Percentiles rank a stretch among this genome's conserved stretches.
Evolutionary conservation across 345 rosid species (phyloP).

Genomic region (Gossypium sturtianum): DNA sequence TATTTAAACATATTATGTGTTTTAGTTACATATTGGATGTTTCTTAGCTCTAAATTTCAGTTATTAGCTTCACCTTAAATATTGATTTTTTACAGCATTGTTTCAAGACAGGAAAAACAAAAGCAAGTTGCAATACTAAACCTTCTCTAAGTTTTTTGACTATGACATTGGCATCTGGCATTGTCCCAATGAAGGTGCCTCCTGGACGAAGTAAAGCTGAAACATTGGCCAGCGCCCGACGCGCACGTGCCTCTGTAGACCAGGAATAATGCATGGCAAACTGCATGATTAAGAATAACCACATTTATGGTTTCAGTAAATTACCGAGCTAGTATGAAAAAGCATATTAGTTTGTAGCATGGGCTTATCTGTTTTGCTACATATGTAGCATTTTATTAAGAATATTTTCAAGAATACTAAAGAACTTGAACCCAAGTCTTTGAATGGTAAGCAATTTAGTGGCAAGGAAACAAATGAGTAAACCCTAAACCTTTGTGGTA

Average conservation of each 20-base stretch:
- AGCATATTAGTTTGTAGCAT: neutral
- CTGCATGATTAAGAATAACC: slow-evolving; percentile 34
- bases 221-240: slow-evolving; percentile 88
- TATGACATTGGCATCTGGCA: slow-evolving; percentile 98
- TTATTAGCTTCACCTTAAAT: slow-evolving; percentile 1
- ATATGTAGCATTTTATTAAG: neutral
- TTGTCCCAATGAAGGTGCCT: slow-evolving; percentile 89
- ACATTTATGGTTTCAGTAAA: neutral
- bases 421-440: neutral
- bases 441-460: neutral
- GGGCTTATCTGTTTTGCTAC: neutral
- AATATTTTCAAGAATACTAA: neutral
- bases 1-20: neutral
- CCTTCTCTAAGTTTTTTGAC: slow-evolving; percentile 87
- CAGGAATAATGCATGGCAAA: slow-evolving; percentile 97
- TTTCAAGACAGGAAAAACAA: slow-evolving; percentile 2
- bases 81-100: neutral
- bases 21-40: neutral
- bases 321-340: neutral
- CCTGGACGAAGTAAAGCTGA: slow-evolving; percentile 96
- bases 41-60: neutral
- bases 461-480: neutral
- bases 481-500: neutral
- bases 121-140: slow-evolving; percentile 15
- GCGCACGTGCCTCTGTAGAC: slow-evolving; percentile 91